Conservation (phyloP, 305 asterid genomes). For the Solanum chacoense region DNA sequence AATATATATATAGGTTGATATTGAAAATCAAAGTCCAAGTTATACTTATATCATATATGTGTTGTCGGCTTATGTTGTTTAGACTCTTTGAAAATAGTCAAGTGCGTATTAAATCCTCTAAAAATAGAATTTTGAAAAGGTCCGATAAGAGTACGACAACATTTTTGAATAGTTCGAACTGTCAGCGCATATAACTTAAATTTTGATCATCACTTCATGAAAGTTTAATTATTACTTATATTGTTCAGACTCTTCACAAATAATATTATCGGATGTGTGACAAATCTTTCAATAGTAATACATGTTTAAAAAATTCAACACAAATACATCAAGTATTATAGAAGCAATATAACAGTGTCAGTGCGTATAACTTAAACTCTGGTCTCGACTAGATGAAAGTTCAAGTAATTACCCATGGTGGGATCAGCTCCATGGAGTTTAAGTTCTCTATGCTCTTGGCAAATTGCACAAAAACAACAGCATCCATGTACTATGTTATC, state of each 20-base stretch:
- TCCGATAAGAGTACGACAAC: accelerated
- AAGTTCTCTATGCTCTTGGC: slow-evolving; percentile 1
- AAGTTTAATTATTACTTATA: background rate
- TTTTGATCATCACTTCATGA: background rate
- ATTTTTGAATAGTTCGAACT: background rate
- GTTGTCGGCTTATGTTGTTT: background rate
- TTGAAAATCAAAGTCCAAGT: background rate
- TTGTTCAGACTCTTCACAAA: background rate
- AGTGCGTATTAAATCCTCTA: background rate
- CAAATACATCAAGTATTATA: background rate
- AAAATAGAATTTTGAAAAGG: background rate
- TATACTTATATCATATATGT: background rate
- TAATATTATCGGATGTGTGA: accelerated
- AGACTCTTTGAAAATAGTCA: background rate
- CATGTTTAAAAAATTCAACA: background rate
- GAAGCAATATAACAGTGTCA: background rate
- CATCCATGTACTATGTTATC: background rate
- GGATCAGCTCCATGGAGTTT: background rate
- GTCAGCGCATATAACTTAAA: background rate
- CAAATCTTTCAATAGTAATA: background rate
- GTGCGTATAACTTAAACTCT: background rate
- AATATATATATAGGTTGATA: background rate
- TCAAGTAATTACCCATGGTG: background rate
- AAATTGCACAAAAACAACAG: slow-evolving; percentile 3
- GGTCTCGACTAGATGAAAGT: background rate